Conservation (phyloP, 768 basidiomycete genomes). For the Suillus placidus region DNA sequence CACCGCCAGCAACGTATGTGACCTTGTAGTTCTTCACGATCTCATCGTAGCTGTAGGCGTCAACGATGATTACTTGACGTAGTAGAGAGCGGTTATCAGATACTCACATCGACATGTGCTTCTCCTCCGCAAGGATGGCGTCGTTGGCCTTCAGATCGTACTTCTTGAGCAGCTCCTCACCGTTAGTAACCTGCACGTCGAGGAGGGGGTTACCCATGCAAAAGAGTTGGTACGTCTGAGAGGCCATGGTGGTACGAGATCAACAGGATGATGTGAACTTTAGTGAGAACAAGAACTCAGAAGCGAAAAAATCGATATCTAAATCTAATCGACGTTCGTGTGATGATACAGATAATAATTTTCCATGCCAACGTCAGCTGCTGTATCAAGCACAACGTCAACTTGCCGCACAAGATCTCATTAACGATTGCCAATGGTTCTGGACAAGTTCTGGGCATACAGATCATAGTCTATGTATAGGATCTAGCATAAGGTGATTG, state of each 20-base stretch:
- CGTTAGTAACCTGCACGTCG: conserved; percentile 91
- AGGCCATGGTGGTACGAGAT: conserved; percentile 39
- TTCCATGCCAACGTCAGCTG: conserved; percentile 5
- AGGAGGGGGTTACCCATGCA: conserved; percentile 96
- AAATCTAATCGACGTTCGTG: neutral
- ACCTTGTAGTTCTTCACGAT: conserved; percentile 73
- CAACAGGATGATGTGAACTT: conserved; percentile 11
- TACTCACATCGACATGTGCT: conserved; percentile 83
- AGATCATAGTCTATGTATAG: neutral
- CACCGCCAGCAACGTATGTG: conserved; percentile 95
- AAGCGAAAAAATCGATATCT: neutral
- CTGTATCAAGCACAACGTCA: neutral
- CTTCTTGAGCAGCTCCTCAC: conserved; percentile 83
- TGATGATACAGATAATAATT: conserved; percentile 1
- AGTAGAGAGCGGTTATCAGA: neutral
- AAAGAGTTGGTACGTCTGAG: conserved; percentile 66
- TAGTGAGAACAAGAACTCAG: conserved; percentile 12
- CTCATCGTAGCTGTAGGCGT: conserved; percentile 77
- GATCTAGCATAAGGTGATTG: neutral
- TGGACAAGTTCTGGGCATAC: neutral
- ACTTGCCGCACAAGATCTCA: neutral
- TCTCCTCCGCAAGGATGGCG: conserved; percentile 90
- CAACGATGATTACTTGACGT: conserved; percentile 3
- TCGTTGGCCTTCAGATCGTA: conserved; percentile 93
- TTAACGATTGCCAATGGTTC: neutral